phyloP scores from a whole-genome alignment of 768 basidiomycete genomes.

The Lentinus brumalis region DNA sequence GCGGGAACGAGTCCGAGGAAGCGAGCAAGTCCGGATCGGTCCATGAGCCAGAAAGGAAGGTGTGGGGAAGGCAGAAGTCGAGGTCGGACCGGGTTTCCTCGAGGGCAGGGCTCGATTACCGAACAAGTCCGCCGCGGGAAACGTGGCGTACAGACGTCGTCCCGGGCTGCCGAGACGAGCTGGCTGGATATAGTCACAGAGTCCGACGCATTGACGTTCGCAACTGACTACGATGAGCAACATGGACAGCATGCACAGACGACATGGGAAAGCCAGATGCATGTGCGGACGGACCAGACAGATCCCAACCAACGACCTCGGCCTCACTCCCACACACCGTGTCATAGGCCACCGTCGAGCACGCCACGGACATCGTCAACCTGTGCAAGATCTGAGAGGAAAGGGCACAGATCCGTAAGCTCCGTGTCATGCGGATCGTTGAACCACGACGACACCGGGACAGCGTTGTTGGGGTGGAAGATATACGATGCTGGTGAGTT shows the following conservation, averaged over 20 bases:
- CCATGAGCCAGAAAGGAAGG: not conserved
- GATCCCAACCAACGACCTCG: not conserved
- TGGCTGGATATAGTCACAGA: slow-evolving; percentile 3
- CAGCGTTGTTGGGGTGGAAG: slow-evolving; percentile 99
- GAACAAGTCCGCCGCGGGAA: not conserved
- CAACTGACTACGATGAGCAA: slow-evolving; percentile 19
- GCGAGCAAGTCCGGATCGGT: not conserved
- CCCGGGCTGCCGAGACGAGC: not conserved
- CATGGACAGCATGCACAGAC: slow-evolving; percentile 18
- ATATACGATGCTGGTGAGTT: slow-evolving; percentile 99
- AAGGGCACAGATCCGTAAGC: slow-evolving; percentile 92
- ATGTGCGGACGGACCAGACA: slow-evolving; percentile 7
- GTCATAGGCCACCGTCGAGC: slow-evolving; percentile 32
- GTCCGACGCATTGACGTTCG: slow-evolving; percentile 12
- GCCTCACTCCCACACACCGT: slow-evolving; percentile 15
- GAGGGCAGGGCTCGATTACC: not conserved
- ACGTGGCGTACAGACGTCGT: not conserved
- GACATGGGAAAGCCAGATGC: slow-evolving; percentile 8
- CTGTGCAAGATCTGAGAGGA: slow-evolving; percentile 82
- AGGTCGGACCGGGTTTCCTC: not conserved
- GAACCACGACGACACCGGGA: slow-evolving; percentile 99
- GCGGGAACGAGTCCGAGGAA: not conserved
- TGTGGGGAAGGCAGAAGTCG: not conserved
- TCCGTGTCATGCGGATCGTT: slow-evolving; percentile 99
- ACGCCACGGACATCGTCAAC: slow-evolving; percentile 85